Evolutionary conservation across 768 basidiomycete species (phyloP).

Genomic region (Phaffia tasmanica): DNA sequence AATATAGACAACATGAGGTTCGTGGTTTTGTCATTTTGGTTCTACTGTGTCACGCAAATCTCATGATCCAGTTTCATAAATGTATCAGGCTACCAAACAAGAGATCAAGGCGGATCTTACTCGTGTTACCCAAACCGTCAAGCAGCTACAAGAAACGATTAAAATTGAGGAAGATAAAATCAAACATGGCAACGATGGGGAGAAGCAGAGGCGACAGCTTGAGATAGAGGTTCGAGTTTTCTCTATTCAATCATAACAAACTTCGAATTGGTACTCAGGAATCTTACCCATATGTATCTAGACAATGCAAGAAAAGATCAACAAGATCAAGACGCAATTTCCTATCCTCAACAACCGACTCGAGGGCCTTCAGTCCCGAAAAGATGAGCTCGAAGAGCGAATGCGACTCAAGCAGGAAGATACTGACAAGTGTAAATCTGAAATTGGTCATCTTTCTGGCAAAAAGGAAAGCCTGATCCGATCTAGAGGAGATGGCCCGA

Average conservation of each 20-base stretch:
- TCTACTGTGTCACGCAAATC: conserved; percentile 38
- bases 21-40: not conserved
- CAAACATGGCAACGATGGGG: conserved; percentile 15
- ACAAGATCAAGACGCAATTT: conserved; percentile 19
- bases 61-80: conserved; percentile 7
- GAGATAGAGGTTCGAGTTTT: conserved; percentile 13
- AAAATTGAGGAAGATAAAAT: conserved; percentile 6
- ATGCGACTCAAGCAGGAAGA: not conserved
- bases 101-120: not conserved
- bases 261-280: not conserved
- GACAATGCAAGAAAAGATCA: not conserved
- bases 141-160: conserved; percentile 8
- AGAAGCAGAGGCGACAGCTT: conserved; percentile 7
- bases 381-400: not conserved
- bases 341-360: conserved; percentile 6
- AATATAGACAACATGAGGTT: not conserved
- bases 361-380: not conserved
- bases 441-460: not conserved
- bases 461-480: not conserved
- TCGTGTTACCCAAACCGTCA: not conserved
- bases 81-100: not conserved
- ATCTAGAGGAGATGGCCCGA: conserved; percentile 22
- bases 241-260: not conserved
- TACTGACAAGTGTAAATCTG: not conserved
- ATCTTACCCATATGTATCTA: not conserved